phyloP scores from a whole-genome alignment of 768 basidiomycete species.

The Boletus vermiculosoides region DNA sequence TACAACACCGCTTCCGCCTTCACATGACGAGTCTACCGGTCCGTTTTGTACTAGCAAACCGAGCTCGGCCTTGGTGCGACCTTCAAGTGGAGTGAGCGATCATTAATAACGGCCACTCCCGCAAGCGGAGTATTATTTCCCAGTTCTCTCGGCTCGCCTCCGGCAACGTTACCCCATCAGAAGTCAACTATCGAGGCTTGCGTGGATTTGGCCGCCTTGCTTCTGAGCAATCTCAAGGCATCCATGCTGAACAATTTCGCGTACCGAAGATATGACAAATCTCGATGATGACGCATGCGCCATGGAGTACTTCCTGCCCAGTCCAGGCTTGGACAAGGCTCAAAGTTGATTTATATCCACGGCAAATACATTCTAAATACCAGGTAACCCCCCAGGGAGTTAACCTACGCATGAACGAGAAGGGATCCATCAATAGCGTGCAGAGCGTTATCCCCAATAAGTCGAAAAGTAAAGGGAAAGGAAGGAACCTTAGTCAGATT shows the following conservation, averaged over 20 bases:
- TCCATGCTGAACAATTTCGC: too few relatives aligned
- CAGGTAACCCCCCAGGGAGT: background rate
- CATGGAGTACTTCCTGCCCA: background rate
- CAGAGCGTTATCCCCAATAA: background rate
- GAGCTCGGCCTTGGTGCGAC: background rate
- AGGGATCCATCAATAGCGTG: background rate
- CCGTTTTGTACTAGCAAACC: background rate
- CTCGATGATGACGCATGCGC: background rate
- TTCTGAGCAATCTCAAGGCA: background rate
- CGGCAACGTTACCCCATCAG: background rate
- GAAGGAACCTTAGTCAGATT: conserved; percentile 18
- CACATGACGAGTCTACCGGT: too few relatives aligned
- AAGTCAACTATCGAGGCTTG: too few relatives aligned
- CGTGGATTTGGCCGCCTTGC: background rate
- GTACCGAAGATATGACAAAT: background rate
- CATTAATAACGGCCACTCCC: background rate
- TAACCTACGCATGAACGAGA: conserved; percentile 6
- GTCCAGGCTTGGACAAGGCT: background rate
- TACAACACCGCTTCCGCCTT: background rate
- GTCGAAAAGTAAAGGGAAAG: background rate
- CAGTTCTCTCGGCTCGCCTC: background rate
- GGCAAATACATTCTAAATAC: conserved; percentile 14
- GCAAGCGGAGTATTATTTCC: too few relatives aligned
- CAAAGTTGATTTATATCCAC: background rate
- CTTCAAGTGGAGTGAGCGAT: background rate